Percentiles rank a stretch among this genome's conserved stretches.
These are phyloP conservation scores for Cytospora piceicola DNA, from an alignment of 2,329 filamentous ascomycete species.

Conservation along the genomic window DNA sequence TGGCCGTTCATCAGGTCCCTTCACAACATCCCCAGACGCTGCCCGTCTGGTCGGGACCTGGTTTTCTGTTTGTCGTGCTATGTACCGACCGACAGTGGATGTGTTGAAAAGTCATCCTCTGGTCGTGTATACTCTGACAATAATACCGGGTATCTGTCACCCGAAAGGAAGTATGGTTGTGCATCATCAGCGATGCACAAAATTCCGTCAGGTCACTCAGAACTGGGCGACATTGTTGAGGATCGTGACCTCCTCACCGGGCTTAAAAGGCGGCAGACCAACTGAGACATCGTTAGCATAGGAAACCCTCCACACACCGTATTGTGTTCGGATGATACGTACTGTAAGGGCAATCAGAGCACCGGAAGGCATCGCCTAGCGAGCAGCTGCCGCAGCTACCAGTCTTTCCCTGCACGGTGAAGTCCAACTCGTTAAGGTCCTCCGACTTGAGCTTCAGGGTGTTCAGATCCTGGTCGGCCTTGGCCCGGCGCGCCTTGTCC, in stretches of 20 bases:
- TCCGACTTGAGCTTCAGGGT: conserved; percentile 72
- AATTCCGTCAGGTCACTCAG: conserved; percentile 44
- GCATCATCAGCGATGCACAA: not conserved
- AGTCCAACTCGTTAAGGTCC: conserved; percentile 89
- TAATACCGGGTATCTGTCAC: not conserved
- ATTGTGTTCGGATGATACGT: conserved; percentile 33
- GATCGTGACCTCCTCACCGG: conserved; percentile 89
- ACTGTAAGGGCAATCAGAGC: conserved; percentile 56
- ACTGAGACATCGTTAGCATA: conserved; percentile 41
- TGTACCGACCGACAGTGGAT: conserved; percentile 2
- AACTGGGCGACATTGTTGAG: conserved; percentile 86
- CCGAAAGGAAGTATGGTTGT: conserved; percentile 1
- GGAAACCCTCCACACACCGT: conserved; percentile 12
- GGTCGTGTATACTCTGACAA: conserved; percentile 4
- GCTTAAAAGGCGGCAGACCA: conserved; percentile 93
- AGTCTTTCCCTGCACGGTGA: conserved; percentile 96
- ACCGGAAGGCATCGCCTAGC: conserved; percentile 86
- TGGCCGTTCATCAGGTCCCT: not conserved
- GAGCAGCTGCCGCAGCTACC: conserved; percentile 95
- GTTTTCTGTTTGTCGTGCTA: not conserved
- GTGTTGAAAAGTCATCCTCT: not conserved
- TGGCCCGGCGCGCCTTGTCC: conserved; percentile 55
- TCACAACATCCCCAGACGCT: conserved; percentile 7
- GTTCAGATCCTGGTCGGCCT: conserved; percentile 40
- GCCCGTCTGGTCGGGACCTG: not conserved